phyloP scores from a whole-genome alignment of 129 eudicot genomes.

The Centrapalus pauciflorus region DNA sequence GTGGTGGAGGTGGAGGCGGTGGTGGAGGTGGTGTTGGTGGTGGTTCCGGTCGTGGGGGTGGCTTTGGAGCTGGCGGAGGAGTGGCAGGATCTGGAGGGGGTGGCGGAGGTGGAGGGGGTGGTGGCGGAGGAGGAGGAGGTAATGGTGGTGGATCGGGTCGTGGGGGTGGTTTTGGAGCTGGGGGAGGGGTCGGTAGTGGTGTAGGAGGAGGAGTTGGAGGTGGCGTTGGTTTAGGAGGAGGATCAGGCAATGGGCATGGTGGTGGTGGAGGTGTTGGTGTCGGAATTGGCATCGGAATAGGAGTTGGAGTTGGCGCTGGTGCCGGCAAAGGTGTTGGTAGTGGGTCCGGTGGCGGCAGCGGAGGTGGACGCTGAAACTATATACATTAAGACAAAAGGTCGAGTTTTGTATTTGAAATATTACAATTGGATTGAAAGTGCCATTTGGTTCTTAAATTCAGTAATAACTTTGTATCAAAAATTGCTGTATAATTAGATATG shows the following conservation, averaged over 20 bases:
- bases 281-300: conserved; percentile 27
- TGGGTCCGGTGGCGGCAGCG: conserved; percentile 21
- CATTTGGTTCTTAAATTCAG: background rate
- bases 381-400: background rate
- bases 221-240: conserved; percentile 5
- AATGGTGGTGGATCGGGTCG: conserved; percentile 21
- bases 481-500: background rate
- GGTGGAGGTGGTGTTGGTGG: conserved; percentile 31
- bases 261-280: conserved; percentile 20
- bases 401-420: background rate
- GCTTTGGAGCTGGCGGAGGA: conserved; percentile 26
- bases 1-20: conserved; percentile 33
- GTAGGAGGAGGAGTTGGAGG: conserved; percentile 4
- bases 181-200: conserved; percentile 21
- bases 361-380: conserved; percentile 8
- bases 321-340: conserved; percentile 10
- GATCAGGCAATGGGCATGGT: conserved; percentile 3
- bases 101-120: conserved; percentile 10
- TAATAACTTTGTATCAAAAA: conserved; percentile 5
- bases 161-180: conserved; percentile 22
- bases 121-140: conserved; percentile 3
- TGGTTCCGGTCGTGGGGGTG: conserved; percentile 31
- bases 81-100: conserved; percentile 9
- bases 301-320: conserved; percentile 21
- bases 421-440: conserved; percentile 2